Evolutionary conservation across 306 rosid species (phyloP), one percentile per base, ranked within the genome.

Genomic region (Citrullus amarus): DNA sequence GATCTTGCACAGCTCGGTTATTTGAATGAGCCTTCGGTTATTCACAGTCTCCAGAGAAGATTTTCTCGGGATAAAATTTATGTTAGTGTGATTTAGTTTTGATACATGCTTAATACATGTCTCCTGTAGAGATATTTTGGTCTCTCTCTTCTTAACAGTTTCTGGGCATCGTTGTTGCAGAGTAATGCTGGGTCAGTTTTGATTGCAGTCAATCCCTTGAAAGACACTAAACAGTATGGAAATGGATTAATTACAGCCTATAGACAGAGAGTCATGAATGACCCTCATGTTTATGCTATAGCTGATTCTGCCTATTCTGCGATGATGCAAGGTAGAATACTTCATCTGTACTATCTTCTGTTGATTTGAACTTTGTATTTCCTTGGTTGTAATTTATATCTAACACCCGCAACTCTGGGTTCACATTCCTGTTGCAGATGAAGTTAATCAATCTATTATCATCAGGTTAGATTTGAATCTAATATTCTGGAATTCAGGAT

Each of bases 1-100:
- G 97, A 96, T 90, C 99, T 96, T 81, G 82, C 81, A 71, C 97
- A 90, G 83, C 98, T 96, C 81, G 88, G 98, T 87, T 93, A 89
- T 80, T 84, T 96, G 83, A 96, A 96, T 38, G 99, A 96, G 76
- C 97, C 99, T 32, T 91, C 98, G 6, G 93, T 90, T 86, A 88
- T 93, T 84, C 83, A 87, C 88, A 96, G 89, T 87, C 93, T 96
- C 67, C 86, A 61, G 71, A 80, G 30, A 69, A 87, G 99, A 91
- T 93, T 88, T 89, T 83, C 93, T 74, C 92, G 82, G 81, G 96
- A 96, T 76, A 70, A 83, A 85, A 90, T 96, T 72, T 96, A 96
- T 77, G 99, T 96, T 85, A 81, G 96, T 86, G 48, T 78, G 65
- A 80, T 43, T 68, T 44, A 25, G 68, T 79, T 78, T 76, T 79